Evolutionary conservation across 768 basidiomycete genomes (phyloP).

Genomic region (Cyclocybe cylindracea): DNA sequence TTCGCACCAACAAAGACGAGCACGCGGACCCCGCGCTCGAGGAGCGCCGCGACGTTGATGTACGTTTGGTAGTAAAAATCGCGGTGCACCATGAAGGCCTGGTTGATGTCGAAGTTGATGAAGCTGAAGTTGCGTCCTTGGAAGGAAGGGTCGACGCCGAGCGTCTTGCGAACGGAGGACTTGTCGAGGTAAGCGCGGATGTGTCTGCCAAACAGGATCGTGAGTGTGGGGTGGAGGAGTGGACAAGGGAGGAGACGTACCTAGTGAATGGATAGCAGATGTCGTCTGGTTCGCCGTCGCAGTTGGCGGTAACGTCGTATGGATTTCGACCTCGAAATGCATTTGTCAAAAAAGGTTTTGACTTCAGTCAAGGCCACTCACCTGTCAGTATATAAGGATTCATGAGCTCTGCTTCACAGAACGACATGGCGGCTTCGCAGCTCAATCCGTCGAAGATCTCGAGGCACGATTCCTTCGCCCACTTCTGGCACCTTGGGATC

Average conservation of each 20-base stretch:
- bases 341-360: not conserved
- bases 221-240: not conserved
- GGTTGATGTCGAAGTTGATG: conserved; percentile 38
- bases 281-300: conserved; percentile 46
- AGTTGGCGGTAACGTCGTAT: conserved; percentile 70
- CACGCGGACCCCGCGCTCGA: conserved; percentile 70
- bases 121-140: conserved; percentile 29
- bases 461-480: conserved; percentile 56
- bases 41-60: conserved; percentile 62
- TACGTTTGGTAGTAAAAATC: conserved; percentile 49
- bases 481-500: conserved; percentile 66
- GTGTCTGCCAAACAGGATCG: conserved; percentile 33
- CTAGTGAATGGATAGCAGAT: conserved; percentile 61
- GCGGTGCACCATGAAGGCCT: conserved; percentile 45
- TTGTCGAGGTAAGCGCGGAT: conserved; percentile 65
- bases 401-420: conserved; percentile 59
- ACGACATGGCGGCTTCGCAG: conserved; percentile 61
- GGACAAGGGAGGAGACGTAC: conserved; percentile 14
- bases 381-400: conserved; percentile 40
- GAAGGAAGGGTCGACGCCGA: conserved; percentile 63
- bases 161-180: conserved; percentile 46
- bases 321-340: conserved; percentile 44
- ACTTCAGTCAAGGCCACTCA: conserved; percentile 21
- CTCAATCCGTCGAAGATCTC: conserved; percentile 64
- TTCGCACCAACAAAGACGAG: conserved; percentile 69